Conservation (phyloP, 805 yeast species). For the Teunomyces cretensis region DNA sequence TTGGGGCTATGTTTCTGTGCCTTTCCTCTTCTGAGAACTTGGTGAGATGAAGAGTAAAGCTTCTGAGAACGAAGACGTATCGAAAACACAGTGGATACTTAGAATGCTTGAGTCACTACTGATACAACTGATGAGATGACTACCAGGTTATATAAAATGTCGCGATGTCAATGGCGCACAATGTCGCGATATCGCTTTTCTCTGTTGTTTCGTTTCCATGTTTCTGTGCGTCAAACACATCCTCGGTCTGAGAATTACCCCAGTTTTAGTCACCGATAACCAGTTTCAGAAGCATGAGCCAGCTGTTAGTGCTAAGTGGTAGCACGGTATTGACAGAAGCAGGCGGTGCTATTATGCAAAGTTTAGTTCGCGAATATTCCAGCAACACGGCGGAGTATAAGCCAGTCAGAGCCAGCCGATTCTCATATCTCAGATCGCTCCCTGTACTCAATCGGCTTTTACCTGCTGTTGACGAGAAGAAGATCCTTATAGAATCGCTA, state of each 20-base stretch:
- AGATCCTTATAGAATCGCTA: conserved; percentile 20
- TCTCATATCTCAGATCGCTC: conserved; percentile 1
- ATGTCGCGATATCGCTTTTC: conserved; percentile 1
- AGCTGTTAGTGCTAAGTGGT: neutral
- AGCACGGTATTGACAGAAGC: neutral
- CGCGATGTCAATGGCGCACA: neutral
- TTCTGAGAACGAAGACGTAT: neutral
- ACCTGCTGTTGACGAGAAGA: conserved; percentile 22
- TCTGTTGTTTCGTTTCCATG: no score
- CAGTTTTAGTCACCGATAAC: neutral
- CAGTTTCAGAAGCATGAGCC: neutral
- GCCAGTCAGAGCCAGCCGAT: neutral
- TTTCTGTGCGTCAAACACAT: neutral
- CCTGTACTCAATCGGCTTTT: conserved; percentile 21
- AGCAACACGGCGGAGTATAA: neutral
- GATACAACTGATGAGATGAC: neutral
- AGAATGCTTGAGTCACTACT: neutral
- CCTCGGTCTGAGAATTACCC: conserved; percentile 4
- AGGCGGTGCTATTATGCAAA: neutral
- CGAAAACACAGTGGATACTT: conserved; percentile 7
- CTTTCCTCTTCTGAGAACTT: neutral
- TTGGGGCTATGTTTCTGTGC: neutral
- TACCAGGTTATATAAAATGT: neutral
- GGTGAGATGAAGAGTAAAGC: neutral
- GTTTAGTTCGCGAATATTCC: neutral